Base-by-base conservation (phyloP, 345 rosid species). In the Sisymbrium altissimum region DNA sequence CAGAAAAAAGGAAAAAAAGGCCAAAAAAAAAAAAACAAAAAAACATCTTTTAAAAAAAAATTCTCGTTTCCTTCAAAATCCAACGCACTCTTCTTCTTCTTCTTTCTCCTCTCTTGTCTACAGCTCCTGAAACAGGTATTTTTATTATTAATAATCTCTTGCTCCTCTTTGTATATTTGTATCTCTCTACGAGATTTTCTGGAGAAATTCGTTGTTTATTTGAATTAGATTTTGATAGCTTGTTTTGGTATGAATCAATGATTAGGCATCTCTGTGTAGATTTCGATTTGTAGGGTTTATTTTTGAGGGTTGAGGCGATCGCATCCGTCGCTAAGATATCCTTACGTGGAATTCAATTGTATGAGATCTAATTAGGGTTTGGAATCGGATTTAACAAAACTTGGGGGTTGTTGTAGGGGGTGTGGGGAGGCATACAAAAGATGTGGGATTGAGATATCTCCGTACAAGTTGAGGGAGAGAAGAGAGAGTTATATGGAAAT, bases 61-160 rank as follows among this genome's bases (percentile, higher is more conserved):
- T 72, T 56, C 7, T 57, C 17, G 2, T 25, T 17, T 36, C 58
- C 14, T 55, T 33, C 5, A 45, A 45, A 46, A 46, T 38, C 36
- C 12, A 36, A 45, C 60, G 66, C 49, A 38, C 35, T 36, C 49
- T 27, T 66, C 53, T 36, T 66, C 60, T 30, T 32, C 72, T 55
- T 50, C 10, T 60, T 65, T 7, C 67, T 65, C 12, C n/a, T 25
- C 77, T 35, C 49, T 66, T 52, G 39, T 32, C 35, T 63, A 18
- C 61, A 66, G 52, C 72, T 74, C 73, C 73, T 60, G 17, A 21
- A 39, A 23, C 55, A 75, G 64, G 73, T 68, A 30, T n/a, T n/a
- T n/a, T 50, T 5, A 23, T 21, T 50, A 23, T 32, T 5, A 32
- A 23, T 5, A 32, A 23, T 50, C 14, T 50, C 55, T 50, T 50